phyloP scores from a whole-genome alignment of 257 asterid genomes.

The Rubia yunnanensis region DNA sequence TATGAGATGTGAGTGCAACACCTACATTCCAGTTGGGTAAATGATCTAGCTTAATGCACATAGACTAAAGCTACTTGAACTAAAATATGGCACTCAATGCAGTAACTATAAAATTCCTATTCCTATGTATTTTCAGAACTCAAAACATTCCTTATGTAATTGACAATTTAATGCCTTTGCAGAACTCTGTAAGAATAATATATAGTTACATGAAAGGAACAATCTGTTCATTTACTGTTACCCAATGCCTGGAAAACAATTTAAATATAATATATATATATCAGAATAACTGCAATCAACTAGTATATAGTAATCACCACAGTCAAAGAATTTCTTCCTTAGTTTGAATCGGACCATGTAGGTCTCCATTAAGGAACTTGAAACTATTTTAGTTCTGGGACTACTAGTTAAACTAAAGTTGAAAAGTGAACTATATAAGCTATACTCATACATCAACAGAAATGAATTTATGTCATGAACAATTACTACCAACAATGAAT shows the following conservation, averaged over 20 bases:
- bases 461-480: not conserved
- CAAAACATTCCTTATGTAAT: not conserved
- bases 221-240: not conserved
- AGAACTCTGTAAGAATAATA: not conserved
- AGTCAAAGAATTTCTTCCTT: not conserved
- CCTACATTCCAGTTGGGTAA: not conserved
- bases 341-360: not conserved
- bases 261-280: not conserved
- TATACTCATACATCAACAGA: not conserved
- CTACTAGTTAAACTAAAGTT: not conserved
- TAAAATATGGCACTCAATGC: not conserved
- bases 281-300: not conserved
- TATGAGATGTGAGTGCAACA: not conserved
- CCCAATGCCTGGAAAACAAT: not conserved
- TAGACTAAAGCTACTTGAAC: not conserved
- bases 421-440: not conserved
- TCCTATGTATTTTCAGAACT: not conserved
- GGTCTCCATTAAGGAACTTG: not conserved
- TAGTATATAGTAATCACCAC: not conserved
- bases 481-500: not conserved
- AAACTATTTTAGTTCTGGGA: not conserved
- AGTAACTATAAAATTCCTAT: not conserved
- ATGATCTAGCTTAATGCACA: not conserved
- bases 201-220: not conserved
- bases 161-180: not conserved